Conservation (phyloP, 2,329 filamentous ascomycete genomes). For the Exophiala oligosperma region DNA sequence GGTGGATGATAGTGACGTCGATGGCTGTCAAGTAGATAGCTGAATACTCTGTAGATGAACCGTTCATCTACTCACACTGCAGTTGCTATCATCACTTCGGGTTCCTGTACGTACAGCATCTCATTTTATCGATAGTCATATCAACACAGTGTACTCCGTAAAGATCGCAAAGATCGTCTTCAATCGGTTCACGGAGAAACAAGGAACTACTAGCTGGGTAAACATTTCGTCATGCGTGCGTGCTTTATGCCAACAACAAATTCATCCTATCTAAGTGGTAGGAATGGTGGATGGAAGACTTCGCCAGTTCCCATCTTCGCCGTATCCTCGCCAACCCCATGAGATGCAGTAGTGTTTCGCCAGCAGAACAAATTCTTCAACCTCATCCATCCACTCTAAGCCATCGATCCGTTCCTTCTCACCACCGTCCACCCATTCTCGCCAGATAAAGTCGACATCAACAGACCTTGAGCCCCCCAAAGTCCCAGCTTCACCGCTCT, state of each 20-base stretch:
- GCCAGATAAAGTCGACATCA: slow-evolving; percentile 71
- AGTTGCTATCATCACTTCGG: too few species aligned
- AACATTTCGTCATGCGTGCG: slow-evolving; percentile 1
- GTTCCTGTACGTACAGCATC: too few species aligned
- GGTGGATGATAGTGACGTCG: too few species aligned
- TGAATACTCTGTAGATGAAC: too few species aligned
- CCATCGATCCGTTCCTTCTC: slow-evolving; percentile 79
- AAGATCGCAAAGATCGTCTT: too few species aligned
- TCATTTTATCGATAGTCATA: too few species aligned
- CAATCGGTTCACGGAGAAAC: too few species aligned
- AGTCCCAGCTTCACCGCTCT: slow-evolving; percentile 12
- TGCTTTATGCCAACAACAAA: slow-evolving; percentile 13
- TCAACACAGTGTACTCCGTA: too few species aligned
- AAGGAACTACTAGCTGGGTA: too few species aligned
- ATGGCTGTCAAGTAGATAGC: too few species aligned
- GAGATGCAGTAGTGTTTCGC: slow-evolving; percentile 85
- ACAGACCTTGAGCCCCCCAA: slow-evolving; percentile 53
- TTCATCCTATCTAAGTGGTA: too few species aligned
- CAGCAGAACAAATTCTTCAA: slow-evolving; percentile 89
- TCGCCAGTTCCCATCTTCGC: slow-evolving; percentile 35
- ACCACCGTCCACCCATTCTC: slow-evolving; percentile 65
- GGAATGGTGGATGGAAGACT: slow-evolving; percentile 33
- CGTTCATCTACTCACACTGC: too few species aligned
- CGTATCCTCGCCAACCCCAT: slow-evolving; percentile 74
- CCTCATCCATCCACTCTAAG: slow-evolving; percentile 87